Percentiles rank a stretch among this genome's conserved stretches.
Evolutionary conservation across 2,329 filamentous ascomycete genomes (phyloP).

Genomic region (Chrysoporthe austroafricana): DNA sequence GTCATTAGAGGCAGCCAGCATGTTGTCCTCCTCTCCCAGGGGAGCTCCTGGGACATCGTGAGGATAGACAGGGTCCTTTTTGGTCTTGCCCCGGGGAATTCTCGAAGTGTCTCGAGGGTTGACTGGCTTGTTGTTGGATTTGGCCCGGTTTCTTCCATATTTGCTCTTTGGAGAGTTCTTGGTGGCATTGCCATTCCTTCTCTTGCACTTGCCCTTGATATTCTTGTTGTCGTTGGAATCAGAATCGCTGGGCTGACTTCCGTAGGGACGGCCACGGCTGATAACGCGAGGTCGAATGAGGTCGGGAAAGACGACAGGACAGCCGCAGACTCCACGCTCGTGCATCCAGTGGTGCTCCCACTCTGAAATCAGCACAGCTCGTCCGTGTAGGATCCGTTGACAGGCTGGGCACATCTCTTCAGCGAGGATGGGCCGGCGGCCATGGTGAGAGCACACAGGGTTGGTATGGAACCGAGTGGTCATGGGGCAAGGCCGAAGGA

Average conservation of each 20-base stretch:
- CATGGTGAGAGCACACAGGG: conserved; percentile 40
- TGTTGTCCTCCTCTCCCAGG: background rate
- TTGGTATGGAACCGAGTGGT: conserved; percentile 43
- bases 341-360: conserved; percentile 50
- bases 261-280: conserved; percentile 12
- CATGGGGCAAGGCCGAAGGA: conserved; percentile 48
- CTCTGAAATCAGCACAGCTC: conserved; percentile 45
- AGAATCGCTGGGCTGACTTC: background rate
- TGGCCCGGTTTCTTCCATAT: background rate
- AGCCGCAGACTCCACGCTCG: conserved; percentile 47
- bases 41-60: too few species aligned
- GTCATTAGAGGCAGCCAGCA: background rate
- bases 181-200: background rate
- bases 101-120: too few species aligned
- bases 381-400: conserved; percentile 43
- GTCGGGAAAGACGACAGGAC: conserved; percentile 43
- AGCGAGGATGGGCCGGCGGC: conserved; percentile 38
- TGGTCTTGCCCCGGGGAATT: background rate
- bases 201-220: background rate
- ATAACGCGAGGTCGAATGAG: conserved; percentile 41
- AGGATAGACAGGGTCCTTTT: background rate
- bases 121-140: conserved; percentile 5
- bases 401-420: conserved; percentile 45
- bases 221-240: background rate
- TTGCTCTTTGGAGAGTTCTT: background rate